Evolutionary conservation across 345 rosid genomes (phyloP), one percentile per base, ranked within the genome.

Genomic region (Euphorbia lathyris): DNA sequence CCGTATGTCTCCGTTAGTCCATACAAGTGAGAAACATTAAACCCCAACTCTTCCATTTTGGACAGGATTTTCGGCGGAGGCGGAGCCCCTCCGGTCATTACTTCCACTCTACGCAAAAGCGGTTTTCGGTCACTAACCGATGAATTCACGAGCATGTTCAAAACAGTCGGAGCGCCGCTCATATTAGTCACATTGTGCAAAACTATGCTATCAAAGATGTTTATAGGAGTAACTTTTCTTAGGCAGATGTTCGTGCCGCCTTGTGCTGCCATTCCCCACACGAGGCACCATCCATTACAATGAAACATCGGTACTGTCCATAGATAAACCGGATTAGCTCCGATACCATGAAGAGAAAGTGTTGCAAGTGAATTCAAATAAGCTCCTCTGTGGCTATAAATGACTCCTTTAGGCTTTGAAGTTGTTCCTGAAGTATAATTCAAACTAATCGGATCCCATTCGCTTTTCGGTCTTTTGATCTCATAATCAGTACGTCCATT

Each of bases 221-320:
- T 79, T 65, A 77, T 75, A 0, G 97, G 83, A 12, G 84, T 58
- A 66, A 89, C 86, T 38, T 86, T 89, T 66, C 93, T 78, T 0
- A 86, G 78, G 78, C 96, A 91, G 47, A 93, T 71, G 72, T 86
- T 93, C 0, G 90, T 89, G 50, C 97, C 98, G 4, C 98, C 98
- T 48, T 80, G 91, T 0, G 97, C 97, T 0, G 97, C 92, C 43
- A 93, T 73, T 10, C 96, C 98, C 98, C 98, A 93, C 12, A 72
- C 38, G 3, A 93, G 89, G 56, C 94, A 89, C 97, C 98, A 91
- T 0, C 97, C 97, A 7, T 91, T 94, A 72, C 96, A 89, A 52
- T 91, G 98, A 78, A 94, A 94, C 95, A 94, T 89, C 0, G 98
- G 98, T 13, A 94, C 94, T 0, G 94, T 88, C 97, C 98, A 94